Base-by-base conservation (phyloP, 495 filamentous ascomycete species). In the Daldinia childiae region DNA sequence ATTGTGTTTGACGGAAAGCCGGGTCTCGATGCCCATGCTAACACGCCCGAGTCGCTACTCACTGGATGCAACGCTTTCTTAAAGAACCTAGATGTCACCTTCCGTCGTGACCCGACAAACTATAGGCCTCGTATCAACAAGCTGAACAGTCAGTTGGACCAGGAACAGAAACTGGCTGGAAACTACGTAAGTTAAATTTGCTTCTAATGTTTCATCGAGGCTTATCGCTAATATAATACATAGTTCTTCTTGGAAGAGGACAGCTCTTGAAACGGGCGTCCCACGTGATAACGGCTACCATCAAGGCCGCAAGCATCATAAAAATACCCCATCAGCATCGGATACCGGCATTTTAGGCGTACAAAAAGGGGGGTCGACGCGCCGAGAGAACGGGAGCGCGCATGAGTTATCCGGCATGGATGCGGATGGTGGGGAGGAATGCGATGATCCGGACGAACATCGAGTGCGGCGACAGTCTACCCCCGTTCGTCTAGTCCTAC, bases 41-140 rank as follows among this genome's bases (percentile, higher is more conserved):
- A 97, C 80, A 83, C 86, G 55, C 96, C 95, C 24, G 93, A 98
- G 83, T 93, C 91, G 62, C 85, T 98, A 50, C 88, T 99, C 73
- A 97, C 93, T 38, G 96, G 95, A 66, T 99, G 96, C 88, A 99
- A 99, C 86, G 87, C 87, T 67, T 98, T 99, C 87, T 81, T 99
- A 77, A 91, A 95, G 87, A 97, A 91, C 78, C 83, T 99, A 61
- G 93, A 98, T 76, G 95, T 98, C 71, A 98, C 95, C 15, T 99
- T 98, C 90, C 92, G 96, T 75, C 93, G 96, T 73, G 96, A 98
- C 78, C 95, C 96, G 66, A 96, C 91, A 82, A 97, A 94, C 74
- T 99, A 88, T 85, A 88, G 95, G 34, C 95, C 96, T 45, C 92
- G 96, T 79, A 99, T 99, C 87, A 99, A 99, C 88, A 99, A 99